phyloP scores from a whole-genome alignment of 371 early-diverging fungal genomes.

The Entomophthora muscae region DNA sequence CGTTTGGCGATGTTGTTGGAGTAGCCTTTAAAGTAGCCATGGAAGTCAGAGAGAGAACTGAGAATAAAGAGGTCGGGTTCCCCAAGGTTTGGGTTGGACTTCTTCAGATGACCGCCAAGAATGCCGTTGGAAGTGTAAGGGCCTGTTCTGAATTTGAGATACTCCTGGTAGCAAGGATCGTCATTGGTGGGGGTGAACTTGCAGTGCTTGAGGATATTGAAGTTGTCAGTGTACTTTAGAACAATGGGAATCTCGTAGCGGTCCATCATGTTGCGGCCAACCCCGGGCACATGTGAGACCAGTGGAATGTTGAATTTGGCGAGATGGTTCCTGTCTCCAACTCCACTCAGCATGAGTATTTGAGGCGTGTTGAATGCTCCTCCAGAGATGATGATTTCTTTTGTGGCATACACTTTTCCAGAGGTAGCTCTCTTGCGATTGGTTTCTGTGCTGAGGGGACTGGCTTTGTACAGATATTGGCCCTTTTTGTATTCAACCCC shows the following conservation, averaged over 20 bases:
- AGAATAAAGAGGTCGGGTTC: slow-evolving; percentile 4
- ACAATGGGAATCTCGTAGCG: no score
- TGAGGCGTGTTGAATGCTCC: no score
- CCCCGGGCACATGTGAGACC: slow-evolving; percentile 16
- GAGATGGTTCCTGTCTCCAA: no score
- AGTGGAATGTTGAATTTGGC: no score
- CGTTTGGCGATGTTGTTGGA: neutral
- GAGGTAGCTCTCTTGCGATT: neutral
- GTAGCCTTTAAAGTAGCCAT: slow-evolving; percentile 3
- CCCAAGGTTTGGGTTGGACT: neutral
- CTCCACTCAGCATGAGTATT: no score
- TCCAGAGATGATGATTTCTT: slow-evolving; percentile 16
- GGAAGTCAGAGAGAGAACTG: neutral
- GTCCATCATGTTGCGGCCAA: no score
- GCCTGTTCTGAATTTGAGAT: neutral
- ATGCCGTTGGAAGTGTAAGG: neutral
- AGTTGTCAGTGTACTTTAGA: slow-evolving; percentile 7
- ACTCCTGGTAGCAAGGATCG: slow-evolving; percentile 6
- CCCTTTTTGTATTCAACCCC: slow-evolving; percentile 4
- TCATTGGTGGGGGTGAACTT: no score
- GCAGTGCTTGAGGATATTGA: neutral
- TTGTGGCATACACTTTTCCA: slow-evolving; percentile 11
- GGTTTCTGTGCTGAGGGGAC: neutral
- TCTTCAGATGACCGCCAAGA: neutral
- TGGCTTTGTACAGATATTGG: slow-evolving; percentile 6